Evolutionary conservation across 139 green algal species (phyloP).

Genomic region (Haematococcus lacustris): DNA sequence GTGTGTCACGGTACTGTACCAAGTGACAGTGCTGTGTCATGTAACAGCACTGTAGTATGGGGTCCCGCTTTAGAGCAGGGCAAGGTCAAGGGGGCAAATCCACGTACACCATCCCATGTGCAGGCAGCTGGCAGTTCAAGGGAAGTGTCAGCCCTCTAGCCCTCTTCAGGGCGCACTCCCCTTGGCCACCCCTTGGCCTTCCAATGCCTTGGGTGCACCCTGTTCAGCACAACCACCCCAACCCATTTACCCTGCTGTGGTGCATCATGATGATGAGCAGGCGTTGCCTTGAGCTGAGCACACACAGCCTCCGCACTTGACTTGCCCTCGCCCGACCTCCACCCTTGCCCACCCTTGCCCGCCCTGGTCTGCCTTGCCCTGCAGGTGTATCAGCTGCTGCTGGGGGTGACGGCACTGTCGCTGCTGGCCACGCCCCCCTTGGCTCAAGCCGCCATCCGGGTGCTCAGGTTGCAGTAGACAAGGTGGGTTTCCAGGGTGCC

Average conservation of each 20-base stretch:
- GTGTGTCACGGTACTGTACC: not conserved
- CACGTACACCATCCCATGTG: no score
- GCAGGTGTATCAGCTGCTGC: constrained; percentile 67
- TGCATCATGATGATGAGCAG: not conserved
- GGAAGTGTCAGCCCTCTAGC: no score
- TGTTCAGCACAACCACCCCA: not conserved
- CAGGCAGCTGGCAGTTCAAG: no score
- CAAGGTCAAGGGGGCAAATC: no score
- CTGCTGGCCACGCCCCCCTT: constrained; percentile 88
- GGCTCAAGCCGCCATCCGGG: no score
- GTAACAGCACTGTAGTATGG: not conserved
- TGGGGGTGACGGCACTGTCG: constrained; percentile 88
- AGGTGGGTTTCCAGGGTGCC: no score
- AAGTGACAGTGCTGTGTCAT: not conserved
- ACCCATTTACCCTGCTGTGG: not conserved
- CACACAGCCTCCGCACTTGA: not conserved
- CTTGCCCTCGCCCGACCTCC: not conserved
- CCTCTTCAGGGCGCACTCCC: no score
- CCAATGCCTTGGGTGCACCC: not conserved
- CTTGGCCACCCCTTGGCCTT: not conserved
- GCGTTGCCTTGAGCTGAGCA: not conserved
- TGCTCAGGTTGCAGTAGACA: no score
- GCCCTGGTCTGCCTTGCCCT: not conserved
- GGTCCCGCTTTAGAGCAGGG: not conserved
- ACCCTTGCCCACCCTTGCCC: not conserved